These are phyloP conservation scores for Nakaseomyces sp. DNA, from an alignment of 1,139 yeast species.

Conservation along the genomic window DNA sequence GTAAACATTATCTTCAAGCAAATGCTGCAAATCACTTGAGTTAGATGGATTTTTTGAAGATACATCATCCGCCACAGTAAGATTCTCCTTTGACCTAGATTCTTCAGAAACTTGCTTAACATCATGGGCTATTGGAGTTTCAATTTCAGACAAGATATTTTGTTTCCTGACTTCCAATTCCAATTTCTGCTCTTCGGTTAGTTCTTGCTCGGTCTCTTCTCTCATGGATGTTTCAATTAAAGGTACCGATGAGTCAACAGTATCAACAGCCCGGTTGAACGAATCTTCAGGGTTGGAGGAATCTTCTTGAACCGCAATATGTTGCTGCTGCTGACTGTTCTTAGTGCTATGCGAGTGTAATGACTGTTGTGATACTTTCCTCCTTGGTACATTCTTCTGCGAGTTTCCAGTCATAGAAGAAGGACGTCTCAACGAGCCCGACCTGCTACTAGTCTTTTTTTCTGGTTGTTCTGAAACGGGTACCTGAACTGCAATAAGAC, in stretches of 20 bases:
- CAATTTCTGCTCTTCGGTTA: slow-evolving; percentile 5
- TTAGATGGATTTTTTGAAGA: neutral
- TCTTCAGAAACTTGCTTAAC: neutral
- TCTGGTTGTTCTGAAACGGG: slow-evolving; percentile 30
- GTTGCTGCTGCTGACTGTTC: neutral
- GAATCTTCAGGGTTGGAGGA: neutral
- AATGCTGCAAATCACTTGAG: slow-evolving; percentile 7
- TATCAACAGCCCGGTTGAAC: slow-evolving; percentile 1
- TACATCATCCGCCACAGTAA: neutral
- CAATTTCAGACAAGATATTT: neutral
- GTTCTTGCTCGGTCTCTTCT: slow-evolving; percentile 19
- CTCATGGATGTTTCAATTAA: slow-evolving; percentile 16
- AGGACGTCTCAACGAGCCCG: slow-evolving; percentile 7
- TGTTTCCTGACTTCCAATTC: slow-evolving; percentile 3
- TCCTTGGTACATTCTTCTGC: slow-evolving; percentile 1
- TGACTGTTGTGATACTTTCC: slow-evolving; percentile 8
- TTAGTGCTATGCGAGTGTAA: slow-evolving; percentile 7
- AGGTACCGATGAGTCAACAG: slow-evolving; percentile 7
- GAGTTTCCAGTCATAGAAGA: slow-evolving; percentile 6
- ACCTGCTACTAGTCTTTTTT: slow-evolving; percentile 2
- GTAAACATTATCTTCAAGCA: slow-evolving; percentile 9
- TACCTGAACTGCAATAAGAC: slow-evolving; percentile 40
- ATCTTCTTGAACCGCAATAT: neutral
- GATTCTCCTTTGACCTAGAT: neutral
- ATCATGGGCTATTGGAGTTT: neutral